These are phyloP conservation scores for Penicillium sp. DNA, from an alignment of 2,329 filamentous ascomycete genomes.

Conservation along the genomic window DNA sequence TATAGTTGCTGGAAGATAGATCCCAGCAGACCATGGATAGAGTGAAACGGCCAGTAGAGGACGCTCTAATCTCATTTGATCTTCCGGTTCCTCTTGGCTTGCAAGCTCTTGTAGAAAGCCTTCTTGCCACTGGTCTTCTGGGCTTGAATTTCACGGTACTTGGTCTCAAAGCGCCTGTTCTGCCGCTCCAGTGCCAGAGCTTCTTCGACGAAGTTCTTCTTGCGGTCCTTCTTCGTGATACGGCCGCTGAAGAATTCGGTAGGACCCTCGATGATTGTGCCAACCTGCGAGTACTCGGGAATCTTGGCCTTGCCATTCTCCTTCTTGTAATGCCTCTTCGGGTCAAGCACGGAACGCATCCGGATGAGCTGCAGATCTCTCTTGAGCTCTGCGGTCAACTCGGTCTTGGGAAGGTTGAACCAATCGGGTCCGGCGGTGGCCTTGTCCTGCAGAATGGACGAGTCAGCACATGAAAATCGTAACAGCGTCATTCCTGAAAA, in stretches of 20 bases:
- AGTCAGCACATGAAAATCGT: conserved; percentile 27
- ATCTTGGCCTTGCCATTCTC: conserved; percentile 68
- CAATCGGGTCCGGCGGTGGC: conserved; percentile 76
- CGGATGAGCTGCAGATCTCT: conserved; percentile 85
- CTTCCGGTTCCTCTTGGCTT: conserved; percentile 54
- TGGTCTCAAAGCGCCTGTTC: conserved; percentile 75
- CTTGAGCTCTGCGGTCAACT: conserved; percentile 81
- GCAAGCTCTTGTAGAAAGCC: conserved; percentile 79
- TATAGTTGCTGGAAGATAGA: not conserved
- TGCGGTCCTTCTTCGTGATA: conserved; percentile 82
- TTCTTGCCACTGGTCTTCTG: conserved; percentile 87
- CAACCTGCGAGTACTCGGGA: conserved; percentile 85
- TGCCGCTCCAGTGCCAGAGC: conserved; percentile 68
- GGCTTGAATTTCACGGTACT: conserved; percentile 82
- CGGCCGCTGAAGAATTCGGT: conserved; percentile 83
- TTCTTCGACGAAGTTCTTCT: conserved; percentile 84
- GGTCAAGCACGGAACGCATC: conserved; percentile 85
- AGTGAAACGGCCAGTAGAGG: not conserved
- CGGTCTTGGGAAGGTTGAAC: conserved; percentile 85
- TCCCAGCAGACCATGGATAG: not conserved
- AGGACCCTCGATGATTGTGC: conserved; percentile 82
- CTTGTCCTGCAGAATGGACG: conserved; percentile 48
- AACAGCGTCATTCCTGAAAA: conserved; percentile 3
- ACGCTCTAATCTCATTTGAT: conserved; percentile 22
- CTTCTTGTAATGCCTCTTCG: conserved; percentile 91